phyloP scores from a whole-genome alignment of 2,329 filamentous ascomycete genomes.

The Emericellopsis cladophorae region DNA sequence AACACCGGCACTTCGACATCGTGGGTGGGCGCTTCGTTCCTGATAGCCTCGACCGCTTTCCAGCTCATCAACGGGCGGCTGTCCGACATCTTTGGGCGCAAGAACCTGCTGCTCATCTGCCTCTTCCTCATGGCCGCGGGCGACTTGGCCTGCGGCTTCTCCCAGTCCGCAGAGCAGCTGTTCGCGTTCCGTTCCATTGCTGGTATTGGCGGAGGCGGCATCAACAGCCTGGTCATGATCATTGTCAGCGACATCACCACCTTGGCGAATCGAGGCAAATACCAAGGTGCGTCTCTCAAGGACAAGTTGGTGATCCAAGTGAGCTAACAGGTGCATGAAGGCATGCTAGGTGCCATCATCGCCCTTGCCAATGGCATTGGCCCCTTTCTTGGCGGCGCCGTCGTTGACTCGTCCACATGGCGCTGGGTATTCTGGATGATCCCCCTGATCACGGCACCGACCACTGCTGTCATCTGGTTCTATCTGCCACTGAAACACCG shows the following conservation, averaged over 20 bases:
- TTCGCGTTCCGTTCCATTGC: conserved; percentile 20
- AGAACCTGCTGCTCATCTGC: conserved; percentile 15
- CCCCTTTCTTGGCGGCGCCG: conserved; percentile 15
- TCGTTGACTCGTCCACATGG: conserved; percentile 15
- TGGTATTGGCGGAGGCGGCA: conserved; percentile 20
- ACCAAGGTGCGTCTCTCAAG: conserved; percentile 7
- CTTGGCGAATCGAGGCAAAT: conserved; percentile 19
- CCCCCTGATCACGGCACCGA: conserved; percentile 9
- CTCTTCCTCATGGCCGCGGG: conserved; percentile 14
- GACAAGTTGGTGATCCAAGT: neutral
- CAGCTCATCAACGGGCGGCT: conserved; percentile 21
- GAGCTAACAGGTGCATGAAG: neutral
- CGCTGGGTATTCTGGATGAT: conserved; percentile 17
- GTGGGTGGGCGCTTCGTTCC: conserved; percentile 23
- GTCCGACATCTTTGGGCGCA: conserved; percentile 21
- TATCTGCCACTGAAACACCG: conserved; percentile 12
- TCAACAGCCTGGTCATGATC: conserved; percentile 21
- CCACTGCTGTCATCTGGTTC: conserved; percentile 10
- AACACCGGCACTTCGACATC: conserved; percentile 16
- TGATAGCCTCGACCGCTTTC: conserved; percentile 21
- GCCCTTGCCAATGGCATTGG: conserved; percentile 24
- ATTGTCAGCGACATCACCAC: conserved; percentile 23
- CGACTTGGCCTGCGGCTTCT: conserved; percentile 18
- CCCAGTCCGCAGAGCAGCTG: conserved; percentile 15
- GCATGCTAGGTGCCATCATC: conserved; percentile 12